Conservation (phyloP, 1,139 yeast species). For the Spathaspora sp. region DNA sequence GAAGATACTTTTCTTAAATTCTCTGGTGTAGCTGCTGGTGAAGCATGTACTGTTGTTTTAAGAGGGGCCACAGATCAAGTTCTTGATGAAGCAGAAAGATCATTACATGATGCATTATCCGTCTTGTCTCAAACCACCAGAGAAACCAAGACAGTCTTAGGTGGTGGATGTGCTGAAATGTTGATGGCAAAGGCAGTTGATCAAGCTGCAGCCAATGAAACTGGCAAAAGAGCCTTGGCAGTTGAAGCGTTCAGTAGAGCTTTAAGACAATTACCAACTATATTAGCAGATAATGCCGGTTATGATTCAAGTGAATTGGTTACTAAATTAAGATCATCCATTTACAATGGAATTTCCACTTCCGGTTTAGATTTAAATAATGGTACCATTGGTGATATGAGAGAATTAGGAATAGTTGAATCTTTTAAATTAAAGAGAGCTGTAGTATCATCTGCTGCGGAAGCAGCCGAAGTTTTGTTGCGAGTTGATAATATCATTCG, state of each 20-base stretch:
- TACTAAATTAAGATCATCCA: slow-evolving; percentile 86
- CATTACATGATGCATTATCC: slow-evolving; percentile 93
- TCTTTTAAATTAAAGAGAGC: slow-evolving; percentile 89
- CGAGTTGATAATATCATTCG: slow-evolving; percentile 95
- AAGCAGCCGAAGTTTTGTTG: slow-evolving; percentile 92
- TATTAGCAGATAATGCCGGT: slow-evolving; percentile 96
- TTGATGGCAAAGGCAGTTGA: slow-evolving; percentile 97
- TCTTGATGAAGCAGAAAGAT: slow-evolving; percentile 95
- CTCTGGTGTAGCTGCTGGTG: slow-evolving; percentile 92
- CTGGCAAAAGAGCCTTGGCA: slow-evolving; percentile 93
- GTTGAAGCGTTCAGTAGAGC: slow-evolving; percentile 94
- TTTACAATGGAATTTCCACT: slow-evolving; percentile 88
- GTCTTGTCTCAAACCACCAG: slow-evolving; percentile 93
- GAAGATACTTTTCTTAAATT: slow-evolving; percentile 85
- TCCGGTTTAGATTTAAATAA: slow-evolving; percentile 85
- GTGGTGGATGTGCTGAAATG: slow-evolving; percentile 99
- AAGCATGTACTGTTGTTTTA: slow-evolving; percentile 93
- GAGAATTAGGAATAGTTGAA: slow-evolving; percentile 90
- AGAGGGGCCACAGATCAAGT: slow-evolving; percentile 98
- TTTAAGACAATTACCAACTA: slow-evolving; percentile 90
- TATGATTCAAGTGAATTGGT: slow-evolving; percentile 92
- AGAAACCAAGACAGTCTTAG: slow-evolving; percentile 92
- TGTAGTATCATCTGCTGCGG: slow-evolving; percentile 94
- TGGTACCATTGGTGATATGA: slow-evolving; percentile 90
- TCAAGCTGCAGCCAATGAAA: slow-evolving; percentile 87